Evolutionary conservation across 2,329 filamentous ascomycete species (phyloP).

Genomic region (Colletotrichum plurivorum): DNA sequence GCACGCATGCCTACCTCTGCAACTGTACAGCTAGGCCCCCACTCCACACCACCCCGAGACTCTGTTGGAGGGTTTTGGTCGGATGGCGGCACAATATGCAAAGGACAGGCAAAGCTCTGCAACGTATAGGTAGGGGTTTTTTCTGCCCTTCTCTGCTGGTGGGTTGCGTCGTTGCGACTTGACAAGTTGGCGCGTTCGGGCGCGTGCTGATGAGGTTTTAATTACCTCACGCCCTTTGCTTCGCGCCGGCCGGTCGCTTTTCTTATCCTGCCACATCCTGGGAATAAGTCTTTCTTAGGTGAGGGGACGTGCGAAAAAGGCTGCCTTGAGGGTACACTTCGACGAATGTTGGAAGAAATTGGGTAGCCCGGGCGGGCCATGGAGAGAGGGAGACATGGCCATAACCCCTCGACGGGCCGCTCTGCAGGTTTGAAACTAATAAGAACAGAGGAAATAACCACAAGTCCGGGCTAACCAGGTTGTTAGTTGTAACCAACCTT

Average conservation of each 20-base stretch:
- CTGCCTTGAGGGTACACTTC: conserved; percentile 15
- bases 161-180: conserved; percentile 29
- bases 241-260: not conserved
- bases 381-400: conserved; percentile 8
- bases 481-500: not conserved
- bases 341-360: conserved; percentile 28
- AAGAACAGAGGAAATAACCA: conserved; percentile 16
- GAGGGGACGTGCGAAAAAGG: conserved; percentile 2
- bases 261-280: conserved; percentile 4
- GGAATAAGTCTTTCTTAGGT: conserved; percentile 1
- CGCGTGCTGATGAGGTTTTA: conserved; percentile 38
- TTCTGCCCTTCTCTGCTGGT: conserved; percentile 7
- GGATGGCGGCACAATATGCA: conserved; percentile 36
- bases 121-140: conserved; percentile 24
- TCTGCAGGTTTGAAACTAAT: conserved; percentile 35
- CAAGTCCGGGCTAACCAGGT: conserved; percentile 4
- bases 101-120: conserved; percentile 21
- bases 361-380: conserved; percentile 4
- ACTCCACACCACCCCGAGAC: conserved; percentile 29
- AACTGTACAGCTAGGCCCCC: conserved; percentile 10
- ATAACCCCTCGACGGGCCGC: conserved; percentile 25
- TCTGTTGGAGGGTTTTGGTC: conserved; percentile 19
- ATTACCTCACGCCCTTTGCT: conserved; percentile 21
- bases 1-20: conserved; percentile 17
- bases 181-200: conserved; percentile 35